Evolutionary conservation across 257 asterid genomes (phyloP).

Genomic region (Cinchona pubescens): DNA sequence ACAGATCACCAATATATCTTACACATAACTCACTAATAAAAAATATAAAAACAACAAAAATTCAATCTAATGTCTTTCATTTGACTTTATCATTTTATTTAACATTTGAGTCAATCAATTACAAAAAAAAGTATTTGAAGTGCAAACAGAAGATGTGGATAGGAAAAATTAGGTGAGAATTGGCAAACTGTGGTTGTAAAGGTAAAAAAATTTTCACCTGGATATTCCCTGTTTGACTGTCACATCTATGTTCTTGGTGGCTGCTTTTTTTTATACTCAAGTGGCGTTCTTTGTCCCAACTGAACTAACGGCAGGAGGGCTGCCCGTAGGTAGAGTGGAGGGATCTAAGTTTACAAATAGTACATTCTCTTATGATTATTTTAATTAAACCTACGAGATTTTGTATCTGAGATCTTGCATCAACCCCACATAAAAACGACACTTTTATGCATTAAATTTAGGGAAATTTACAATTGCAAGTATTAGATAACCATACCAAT

Average conservation of each 20-base stretch:
- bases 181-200: neutral
- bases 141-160: neutral
- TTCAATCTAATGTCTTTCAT: too few relatives aligned
- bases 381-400: neutral
- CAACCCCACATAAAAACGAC: neutral
- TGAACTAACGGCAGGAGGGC: neutral
- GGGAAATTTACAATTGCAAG: too few relatives aligned
- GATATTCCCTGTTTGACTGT: constrained; percentile 10
- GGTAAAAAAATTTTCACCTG: neutral
- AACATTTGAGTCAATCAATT: too few relatives aligned
- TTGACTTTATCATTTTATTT: too few relatives aligned
- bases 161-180: neutral
- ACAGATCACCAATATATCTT: too few relatives aligned
- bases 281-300: neutral
- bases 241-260: constrained; percentile 7
- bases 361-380: neutral
- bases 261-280: neutral
- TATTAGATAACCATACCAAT: too few relatives aligned
- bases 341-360: neutral
- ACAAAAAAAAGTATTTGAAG: too few relatives aligned
- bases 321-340: too few relatives aligned
- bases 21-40: too few relatives aligned
- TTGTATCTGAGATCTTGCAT: neutral
- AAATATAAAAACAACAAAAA: too few relatives aligned
- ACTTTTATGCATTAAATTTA: neutral